phyloP scores from a whole-genome alignment of 1,284 basidiomycete genomes.

The Ceratobasidium theobromae region DNA sequence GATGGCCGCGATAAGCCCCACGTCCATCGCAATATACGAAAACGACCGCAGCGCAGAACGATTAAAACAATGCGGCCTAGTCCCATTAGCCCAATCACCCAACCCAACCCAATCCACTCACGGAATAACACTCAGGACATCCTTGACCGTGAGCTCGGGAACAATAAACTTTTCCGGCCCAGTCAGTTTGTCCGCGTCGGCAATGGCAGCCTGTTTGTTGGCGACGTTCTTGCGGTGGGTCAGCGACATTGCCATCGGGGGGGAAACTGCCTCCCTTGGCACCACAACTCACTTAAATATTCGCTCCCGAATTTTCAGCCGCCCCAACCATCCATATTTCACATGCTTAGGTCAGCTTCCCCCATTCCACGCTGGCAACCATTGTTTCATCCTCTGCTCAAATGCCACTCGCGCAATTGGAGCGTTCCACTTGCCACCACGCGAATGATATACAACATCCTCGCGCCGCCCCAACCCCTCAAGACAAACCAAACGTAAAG shows the following conservation, averaged over 20 bases:
- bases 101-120: slow-evolving; percentile 47
- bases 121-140: slow-evolving; percentile 87
- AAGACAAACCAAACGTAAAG: too few species aligned
- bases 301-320: slow-evolving; percentile 7
- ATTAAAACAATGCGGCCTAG: slow-evolving; percentile 87
- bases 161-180: slow-evolving; percentile 55
- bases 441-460: too few species aligned
- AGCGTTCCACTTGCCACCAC: too few species aligned
- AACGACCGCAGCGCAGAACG: slow-evolving; percentile 84
- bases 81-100: neutral
- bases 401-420: too few species aligned
- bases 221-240: slow-evolving; percentile 37
- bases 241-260: slow-evolving; percentile 30
- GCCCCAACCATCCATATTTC: slow-evolving; percentile 32
- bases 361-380: too few species aligned
- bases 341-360: too few species aligned
- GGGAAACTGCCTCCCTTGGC: neutral
- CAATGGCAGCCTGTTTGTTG: slow-evolving; percentile 33
- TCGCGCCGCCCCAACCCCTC: too few species aligned
- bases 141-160: slow-evolving; percentile 82
- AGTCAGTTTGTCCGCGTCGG: slow-evolving; percentile 29
- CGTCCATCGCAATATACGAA: slow-evolving; percentile 61
- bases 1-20: neutral
- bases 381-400: too few species aligned
- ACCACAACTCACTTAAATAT: neutral